Conservation (phyloP, 768 basidiomycete species). For the Pholiota molesta region DNA sequence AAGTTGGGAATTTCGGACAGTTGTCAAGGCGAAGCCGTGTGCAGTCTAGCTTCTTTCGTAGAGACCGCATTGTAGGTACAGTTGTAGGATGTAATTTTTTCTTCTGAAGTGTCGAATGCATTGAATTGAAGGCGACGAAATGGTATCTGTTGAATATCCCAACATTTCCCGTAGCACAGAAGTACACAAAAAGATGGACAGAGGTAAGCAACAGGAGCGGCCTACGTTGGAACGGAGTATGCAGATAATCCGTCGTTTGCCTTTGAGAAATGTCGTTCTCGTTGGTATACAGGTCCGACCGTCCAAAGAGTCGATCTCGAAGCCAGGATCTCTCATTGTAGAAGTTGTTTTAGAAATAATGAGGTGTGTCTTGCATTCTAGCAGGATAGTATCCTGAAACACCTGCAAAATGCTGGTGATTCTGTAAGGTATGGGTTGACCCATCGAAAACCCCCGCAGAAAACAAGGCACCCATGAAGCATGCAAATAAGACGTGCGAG, state of each 20-base stretch:
- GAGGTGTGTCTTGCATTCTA: not conserved
- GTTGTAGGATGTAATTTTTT: not conserved
- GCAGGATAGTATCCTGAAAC: not conserved
- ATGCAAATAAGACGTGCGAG: not conserved
- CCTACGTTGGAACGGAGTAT: too few species aligned
- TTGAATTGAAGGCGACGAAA: too few species aligned
- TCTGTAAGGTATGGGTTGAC: not conserved
- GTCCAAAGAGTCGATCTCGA: not conserved
- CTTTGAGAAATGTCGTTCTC: not conserved
- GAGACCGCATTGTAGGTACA: not conserved
- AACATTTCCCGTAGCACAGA: too few species aligned
- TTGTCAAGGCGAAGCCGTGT: not conserved
- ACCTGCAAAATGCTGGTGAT: not conserved
- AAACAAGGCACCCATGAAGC: not conserved
- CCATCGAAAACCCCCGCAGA: not conserved
- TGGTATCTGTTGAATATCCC: too few species aligned
- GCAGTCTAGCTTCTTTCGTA: not conserved
- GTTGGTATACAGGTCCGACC: not conserved
- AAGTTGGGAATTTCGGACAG: not conserved
- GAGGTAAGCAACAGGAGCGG: too few species aligned
- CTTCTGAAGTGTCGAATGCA: not conserved
- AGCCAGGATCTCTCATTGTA: not conserved
- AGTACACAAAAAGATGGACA: too few species aligned
- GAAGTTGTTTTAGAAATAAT: not conserved
- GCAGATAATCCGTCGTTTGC: not conserved